These are phyloP conservation scores for Bruguiera gymnorhiza DNA, from an alignment of 345 rosid species.

Conservation along the genomic window DNA sequence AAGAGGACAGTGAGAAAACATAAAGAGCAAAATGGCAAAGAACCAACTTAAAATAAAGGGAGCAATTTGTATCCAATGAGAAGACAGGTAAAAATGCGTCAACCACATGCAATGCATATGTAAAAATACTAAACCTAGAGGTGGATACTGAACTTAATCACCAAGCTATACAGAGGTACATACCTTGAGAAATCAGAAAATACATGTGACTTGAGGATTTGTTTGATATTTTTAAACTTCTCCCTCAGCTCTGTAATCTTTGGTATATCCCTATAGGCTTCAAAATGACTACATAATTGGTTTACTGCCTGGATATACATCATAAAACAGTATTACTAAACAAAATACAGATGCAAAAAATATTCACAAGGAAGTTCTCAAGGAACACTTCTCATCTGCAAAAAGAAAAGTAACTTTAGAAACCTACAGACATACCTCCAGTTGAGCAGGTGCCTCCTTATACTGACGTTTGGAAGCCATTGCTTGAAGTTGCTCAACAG, in stretches of 20 bases:
- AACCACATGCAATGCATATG: too few species aligned
- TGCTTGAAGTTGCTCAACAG: conserved; percentile 96
- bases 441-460: conserved; percentile 96
- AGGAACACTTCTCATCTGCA: neutral
- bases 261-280: conserved; percentile 95
- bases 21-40: neutral
- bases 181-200: conserved; percentile 98
- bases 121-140: too few species aligned
- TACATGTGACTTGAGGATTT: conserved; percentile 91
- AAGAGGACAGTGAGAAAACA: conserved; percentile 3
- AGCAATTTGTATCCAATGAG: neutral
- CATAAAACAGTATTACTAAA: conserved; percentile 16
- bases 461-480: conserved; percentile 98
- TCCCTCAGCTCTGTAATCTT: conserved; percentile 96
- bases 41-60: neutral
- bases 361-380: neutral
- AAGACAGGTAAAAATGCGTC: too few species aligned
- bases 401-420: neutral
- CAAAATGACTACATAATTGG: conserved; percentile 94
- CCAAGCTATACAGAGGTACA: neutral
- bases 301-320: conserved; percentile 85
- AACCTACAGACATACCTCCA: conserved; percentile 60
- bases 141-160: too few species aligned
- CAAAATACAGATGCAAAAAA: conserved; percentile 1
- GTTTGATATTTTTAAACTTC: conserved; percentile 90